Percentiles rank a stretch among this genome's conserved stretches.
Conservation (phyloP, 257 asterid species). For the Misopates orontium region DNA sequence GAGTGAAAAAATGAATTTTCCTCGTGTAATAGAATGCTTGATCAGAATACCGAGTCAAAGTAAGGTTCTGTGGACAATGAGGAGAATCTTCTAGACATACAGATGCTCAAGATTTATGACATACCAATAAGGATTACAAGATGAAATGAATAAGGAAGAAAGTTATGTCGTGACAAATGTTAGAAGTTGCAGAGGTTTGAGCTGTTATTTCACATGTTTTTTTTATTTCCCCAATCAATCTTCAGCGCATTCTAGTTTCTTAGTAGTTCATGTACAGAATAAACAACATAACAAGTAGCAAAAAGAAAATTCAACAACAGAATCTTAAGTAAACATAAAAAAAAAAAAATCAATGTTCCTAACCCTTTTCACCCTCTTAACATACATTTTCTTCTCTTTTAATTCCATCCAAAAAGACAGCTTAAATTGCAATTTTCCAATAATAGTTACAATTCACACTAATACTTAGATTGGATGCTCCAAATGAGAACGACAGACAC, state of each 20-base stretch:
- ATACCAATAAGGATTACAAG: slow-evolving; percentile 18
- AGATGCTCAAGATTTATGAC: slow-evolving; percentile 14
- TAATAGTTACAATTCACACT: slow-evolving; percentile 1
- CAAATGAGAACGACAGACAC: neutral
- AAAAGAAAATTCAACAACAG: neutral
- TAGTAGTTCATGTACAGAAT: slow-evolving; percentile 8
- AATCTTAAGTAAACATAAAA: neutral
- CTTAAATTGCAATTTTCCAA: neutral
- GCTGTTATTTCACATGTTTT: neutral
- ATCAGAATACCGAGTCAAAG: neutral
- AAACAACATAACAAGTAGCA: neutral
- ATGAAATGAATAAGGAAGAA: slow-evolving; percentile 2
- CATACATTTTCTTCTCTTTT: slow-evolving; percentile 8
- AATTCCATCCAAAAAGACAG: slow-evolving; percentile 13
- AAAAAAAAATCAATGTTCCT: too few relatives aligned
- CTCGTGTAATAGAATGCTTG: neutral
- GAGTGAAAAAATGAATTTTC: neutral
- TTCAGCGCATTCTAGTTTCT: slow-evolving; percentile 14
- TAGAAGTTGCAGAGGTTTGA: neutral
- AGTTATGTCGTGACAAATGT: neutral
- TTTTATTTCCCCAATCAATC: neutral
- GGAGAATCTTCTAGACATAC: neutral
- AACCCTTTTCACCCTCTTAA: neutral
- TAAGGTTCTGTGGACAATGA: neutral
- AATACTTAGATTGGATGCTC: slow-evolving; percentile 14